Evolutionary conservation across 768 basidiomycete species (phyloP), one percentile per base, ranked within the genome.

Genomic region (Clathrus columnatus): DNA sequence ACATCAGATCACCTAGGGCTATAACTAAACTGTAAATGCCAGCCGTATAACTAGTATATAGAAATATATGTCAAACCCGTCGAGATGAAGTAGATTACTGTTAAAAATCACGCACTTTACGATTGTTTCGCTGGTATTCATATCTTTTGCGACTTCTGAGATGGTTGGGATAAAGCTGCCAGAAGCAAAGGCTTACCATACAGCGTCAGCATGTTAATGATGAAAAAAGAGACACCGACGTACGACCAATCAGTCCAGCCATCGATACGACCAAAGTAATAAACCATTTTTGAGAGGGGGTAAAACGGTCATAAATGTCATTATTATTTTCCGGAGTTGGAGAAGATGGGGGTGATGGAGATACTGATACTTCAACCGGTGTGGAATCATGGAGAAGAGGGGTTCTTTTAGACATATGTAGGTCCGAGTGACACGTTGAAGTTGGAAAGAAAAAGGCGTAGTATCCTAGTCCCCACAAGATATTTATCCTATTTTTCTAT

Each of bases 101-200:
- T 47, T 10, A 28, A 47, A 27, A 14, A 52, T 8, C 21, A 16
- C 65, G 17, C 51, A 80, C 81, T 81, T 85, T 48, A 88, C 74
- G n/a, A 83, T 65, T 16, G 77, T 61, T 0, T 75, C 75, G 0
- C 84, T 78, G 0, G 84, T 72, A 24, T 76, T 47, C 11, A 91
- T 66, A 56, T 91, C 87, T 26, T 64, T 68, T 6, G 87, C 80
- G 48, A 91, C 81, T 49, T 84, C 77, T 0, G 87, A 85, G 53
- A 91, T 84, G 0, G 82, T 80, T 0, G 87, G 87, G 2, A 87
- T 74, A 64, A 90, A 88, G 0, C 79, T 79, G 0, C 80, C 82
- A 5, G 78, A 70, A 0, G 85, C 80, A 57, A 90, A 81, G 29
- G 84, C 87, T 90, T 54, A 8, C 0, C 23, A 48, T 27, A 47